A percentile compares a stretch with the other conserved stretches of the same genome.
Evolutionary conservation across 345 rosid species (phyloP).

Genomic region (Aquilaria sinensis): DNA sequence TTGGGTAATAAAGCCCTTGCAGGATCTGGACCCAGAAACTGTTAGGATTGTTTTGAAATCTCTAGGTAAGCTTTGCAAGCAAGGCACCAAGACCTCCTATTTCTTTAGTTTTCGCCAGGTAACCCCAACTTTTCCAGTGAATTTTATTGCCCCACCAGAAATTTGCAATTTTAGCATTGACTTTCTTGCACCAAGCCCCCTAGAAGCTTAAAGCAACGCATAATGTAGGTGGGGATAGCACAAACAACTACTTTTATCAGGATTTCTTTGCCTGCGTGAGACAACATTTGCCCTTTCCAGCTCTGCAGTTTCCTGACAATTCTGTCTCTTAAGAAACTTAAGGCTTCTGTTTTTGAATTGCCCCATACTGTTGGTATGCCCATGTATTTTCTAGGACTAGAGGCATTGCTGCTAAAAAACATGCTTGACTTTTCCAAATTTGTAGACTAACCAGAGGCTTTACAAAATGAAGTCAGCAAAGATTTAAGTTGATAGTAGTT

Average conservation of each 20-base stretch:
- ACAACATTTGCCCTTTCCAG: too few species aligned
- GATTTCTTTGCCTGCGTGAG: too few species aligned
- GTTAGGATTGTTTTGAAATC: too few species aligned
- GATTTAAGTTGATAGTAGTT: background rate
- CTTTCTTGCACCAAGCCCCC: background rate
- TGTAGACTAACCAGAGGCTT: background rate
- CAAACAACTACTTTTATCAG: too few species aligned
- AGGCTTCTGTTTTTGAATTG: background rate
- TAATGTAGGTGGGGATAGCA: background rate
- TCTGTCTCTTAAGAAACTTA: background rate
- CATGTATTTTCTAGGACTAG: background rate
- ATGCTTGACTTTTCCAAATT: background rate
- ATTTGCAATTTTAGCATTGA: background rate
- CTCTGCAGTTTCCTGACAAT: background rate
- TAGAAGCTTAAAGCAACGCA: background rate
- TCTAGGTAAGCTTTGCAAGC: background rate
- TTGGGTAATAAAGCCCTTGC: background rate
- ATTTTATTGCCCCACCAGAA: constrained; percentile 1
- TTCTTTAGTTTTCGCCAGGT: background rate
- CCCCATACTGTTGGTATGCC: background rate
- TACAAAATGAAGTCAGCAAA: too few species aligned
- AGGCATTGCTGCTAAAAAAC: background rate
- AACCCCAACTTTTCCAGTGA: background rate
- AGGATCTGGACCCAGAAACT: background rate
- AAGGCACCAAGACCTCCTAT: background rate